Evolutionary conservation across 495 filamentous ascomycete genomes (phyloP), one percentile per base, ranked within the genome.

Genomic region (Podospora pseudopauciseta): DNA sequence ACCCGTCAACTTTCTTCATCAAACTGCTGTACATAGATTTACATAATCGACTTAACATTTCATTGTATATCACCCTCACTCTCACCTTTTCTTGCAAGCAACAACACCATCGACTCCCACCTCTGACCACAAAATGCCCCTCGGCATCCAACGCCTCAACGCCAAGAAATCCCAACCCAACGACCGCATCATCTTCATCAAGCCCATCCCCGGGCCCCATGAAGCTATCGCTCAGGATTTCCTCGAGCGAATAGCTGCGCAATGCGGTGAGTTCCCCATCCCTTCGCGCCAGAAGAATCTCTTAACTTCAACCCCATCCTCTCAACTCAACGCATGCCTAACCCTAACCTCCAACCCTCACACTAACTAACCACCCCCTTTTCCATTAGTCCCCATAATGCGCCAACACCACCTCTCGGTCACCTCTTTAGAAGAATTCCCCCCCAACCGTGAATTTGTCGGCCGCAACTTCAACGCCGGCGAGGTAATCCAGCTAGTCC

Each of bases 401-500:
- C 87, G 84, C 72, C 78, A 83, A 26, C 78, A 92, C 71, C 82
- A 87, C 71, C 79, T 94, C 62, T 82, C 84, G 19, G 86, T 94
- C 66, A 90, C 85, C 79, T 84, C 91, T 1, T 84, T 94, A 9
- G 92, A 94, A 74, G 91, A 94, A 74, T 90, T 90, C 75, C 85
- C 87, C 34, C 85, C 87, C 5, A 94, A 93, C 74, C 71, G 74
- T 11, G 91, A 94, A 71, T 94, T 94, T 72, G 81, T 87, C 27
- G 90, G 90, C 28, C 88, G 90, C 54, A 93, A 93, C 68, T 92
- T 94, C 84, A 94, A 94, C 72, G 89, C 88, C 19, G 91, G 91
- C n/a, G 92, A 93, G 76, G 86, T 91, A 54, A 85, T 94, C 63
- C 91, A 94, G 74, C 82, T 94, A 2, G 91, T 94, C 13, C 84